phyloP scores from a whole-genome alignment of 371 early-diverging fungal species.

The Apophysomyces variabilis region DNA sequence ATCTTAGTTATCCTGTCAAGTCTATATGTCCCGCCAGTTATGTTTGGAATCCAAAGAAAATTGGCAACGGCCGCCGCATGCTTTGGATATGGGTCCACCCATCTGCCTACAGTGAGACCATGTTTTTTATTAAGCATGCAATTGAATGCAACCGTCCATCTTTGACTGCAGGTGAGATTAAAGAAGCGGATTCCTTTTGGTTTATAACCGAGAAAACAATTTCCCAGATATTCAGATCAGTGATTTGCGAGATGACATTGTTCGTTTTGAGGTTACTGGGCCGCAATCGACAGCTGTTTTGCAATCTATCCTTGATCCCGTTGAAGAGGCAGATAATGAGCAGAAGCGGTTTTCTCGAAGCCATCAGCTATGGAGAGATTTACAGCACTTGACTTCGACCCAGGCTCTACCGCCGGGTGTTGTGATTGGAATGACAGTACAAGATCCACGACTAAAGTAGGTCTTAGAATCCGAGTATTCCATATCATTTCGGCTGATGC shows the following conservation, averaged over 20 bases:
- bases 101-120: constrained; percentile 47
- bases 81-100: constrained; percentile 78
- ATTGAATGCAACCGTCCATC: background rate
- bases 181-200: background rate
- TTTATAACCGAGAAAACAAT: background rate
- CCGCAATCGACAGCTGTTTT: constrained; percentile 77
- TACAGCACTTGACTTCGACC: constrained; percentile 59
- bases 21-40: constrained; percentile 68
- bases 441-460: constrained; percentile 79
- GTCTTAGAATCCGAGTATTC: background rate
- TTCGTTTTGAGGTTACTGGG: constrained; percentile 80
- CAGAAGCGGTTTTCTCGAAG: background rate
- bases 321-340: constrained; percentile 8
- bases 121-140: constrained; percentile 10
- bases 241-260: constrained; percentile 49
- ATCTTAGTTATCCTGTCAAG: constrained; percentile 57
- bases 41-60: constrained; percentile 64
- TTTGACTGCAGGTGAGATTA: background rate
- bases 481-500: too few relatives aligned
- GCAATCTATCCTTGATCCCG: constrained; percentile 56
- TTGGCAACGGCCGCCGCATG: constrained; percentile 25
- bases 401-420: constrained; percentile 72
- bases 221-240: constrained; percentile 23
- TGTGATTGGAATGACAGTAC: constrained; percentile 66
- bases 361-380: constrained; percentile 49